Evolutionary conservation across 2,329 filamentous ascomycete genomes (phyloP), one percentile per base, ranked within the genome.

Genomic region (Fusarium avenaceum): DNA sequence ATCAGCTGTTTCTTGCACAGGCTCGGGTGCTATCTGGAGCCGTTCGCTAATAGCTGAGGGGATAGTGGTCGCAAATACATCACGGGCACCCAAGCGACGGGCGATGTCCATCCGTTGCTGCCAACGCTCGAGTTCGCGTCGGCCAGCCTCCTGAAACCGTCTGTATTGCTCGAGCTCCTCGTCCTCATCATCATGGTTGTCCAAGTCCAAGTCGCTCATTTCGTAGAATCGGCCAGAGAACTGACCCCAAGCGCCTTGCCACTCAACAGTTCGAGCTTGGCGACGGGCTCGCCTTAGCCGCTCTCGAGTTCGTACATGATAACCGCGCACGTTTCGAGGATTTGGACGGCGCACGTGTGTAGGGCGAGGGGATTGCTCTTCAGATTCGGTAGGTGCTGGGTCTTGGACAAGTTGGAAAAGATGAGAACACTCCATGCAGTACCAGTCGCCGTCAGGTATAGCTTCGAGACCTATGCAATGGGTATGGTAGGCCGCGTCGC

Each of bases 401-500:
- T 79, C 75, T 9, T 78, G 73, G 4, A 71, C 66, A 22, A 78
- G 73, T 20, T 78, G 73, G 47, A 86, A 81, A 24, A 85, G 76
- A 65, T 87, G 85, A 65, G 84, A 78, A 79, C 96, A 99, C 73
- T 92, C 89, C 79, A 96, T 90, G 82, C 96, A 99, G 78, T 95
- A 97, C 94, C 95, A 99, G 69, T 90, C 84, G 28, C 92, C 92
- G 30, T 85, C 81, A 22, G 94, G 94, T 57, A 97, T 88, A 53
- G 85, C 82, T 63, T 94, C 90, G 49, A 97, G 86, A 33, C 92
- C 94, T 64, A 97, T 88, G 79, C 96, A 99, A 78, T 96, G 92
- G 47, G 94, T 94, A 79, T 99, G 96, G 74, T 95, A 97, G 43
- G 92, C 88, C 33, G 90, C 90, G 82, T 97, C 91, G 82, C 96